Conservation (phyloP, 805 yeast genomes). For the Schwanniomyces yamadae region DNA sequence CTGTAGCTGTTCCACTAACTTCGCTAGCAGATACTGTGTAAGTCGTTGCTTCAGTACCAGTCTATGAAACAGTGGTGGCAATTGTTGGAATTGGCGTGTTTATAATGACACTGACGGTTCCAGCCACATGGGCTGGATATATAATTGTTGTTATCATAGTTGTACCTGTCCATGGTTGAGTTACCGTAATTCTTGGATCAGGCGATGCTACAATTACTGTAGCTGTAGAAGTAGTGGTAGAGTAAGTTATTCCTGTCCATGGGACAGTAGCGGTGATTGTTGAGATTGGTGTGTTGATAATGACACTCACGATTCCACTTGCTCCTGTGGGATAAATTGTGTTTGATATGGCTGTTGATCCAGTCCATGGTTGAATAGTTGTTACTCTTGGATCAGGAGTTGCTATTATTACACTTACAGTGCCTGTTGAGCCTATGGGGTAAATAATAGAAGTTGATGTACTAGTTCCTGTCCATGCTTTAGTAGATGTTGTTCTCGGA, state of each 20-base stretch:
- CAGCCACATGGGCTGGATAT: not conserved
- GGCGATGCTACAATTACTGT: not conserved
- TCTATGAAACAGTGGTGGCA: not conserved
- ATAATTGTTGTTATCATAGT: not conserved
- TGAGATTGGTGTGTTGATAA: too few species aligned
- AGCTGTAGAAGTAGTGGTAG: not conserved
- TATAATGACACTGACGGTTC: not conserved
- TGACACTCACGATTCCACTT: too few species aligned
- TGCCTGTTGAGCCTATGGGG: too few species aligned
- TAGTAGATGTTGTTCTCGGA: too few species aligned
- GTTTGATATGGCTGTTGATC: too few species aligned
- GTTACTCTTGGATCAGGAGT: too few species aligned
- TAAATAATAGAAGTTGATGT: too few species aligned
- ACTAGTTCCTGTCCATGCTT: too few species aligned
- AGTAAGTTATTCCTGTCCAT: not conserved
- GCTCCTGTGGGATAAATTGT: too few species aligned
- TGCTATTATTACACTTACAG: too few species aligned
- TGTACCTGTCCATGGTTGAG: not conserved
- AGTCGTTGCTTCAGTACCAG: too few species aligned
- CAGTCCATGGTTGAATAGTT: too few species aligned
- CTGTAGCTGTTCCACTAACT: not conserved
- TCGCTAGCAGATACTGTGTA: not conserved
- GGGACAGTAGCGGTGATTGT: not conserved
- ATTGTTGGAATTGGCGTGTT: not conserved
- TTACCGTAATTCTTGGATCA: not conserved